Base-by-base conservation (phyloP, 306 rosid species). In the Vigna reflexopilosa region DNA sequence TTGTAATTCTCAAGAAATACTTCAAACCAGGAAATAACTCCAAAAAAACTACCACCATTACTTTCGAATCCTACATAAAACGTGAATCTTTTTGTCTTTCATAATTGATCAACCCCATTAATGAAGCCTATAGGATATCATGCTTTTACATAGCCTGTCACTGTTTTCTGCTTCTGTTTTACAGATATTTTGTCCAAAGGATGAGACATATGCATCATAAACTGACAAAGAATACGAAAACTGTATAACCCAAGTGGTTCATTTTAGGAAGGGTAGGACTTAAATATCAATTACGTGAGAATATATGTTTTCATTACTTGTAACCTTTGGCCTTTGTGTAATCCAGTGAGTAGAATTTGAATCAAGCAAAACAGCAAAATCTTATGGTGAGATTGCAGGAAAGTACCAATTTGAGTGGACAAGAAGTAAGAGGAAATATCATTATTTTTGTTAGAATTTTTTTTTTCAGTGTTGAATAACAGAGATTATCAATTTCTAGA, bases 321-420 rank as follows among this genome's bases (percentile, higher is more conserved):
- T 24, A 61, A 76, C 42, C 59, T 59, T 38, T 40, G 28, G 65
- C n/a, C 47, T 44, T 20, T 44, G 36, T 59, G 38, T 63, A 77
- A 63, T 70, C 3, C 1, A 42, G 15, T 58, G 19, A 5, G 32
- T 67, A 67, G 49, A 30, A 72, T 78, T 12, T 49, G 57, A 58
- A 83, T 77, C 56, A 67, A 78, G 63, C 80, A 73, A 67, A 20
- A 64, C 32, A 73, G 42, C 17, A 58, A 78, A 67, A 83, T 83
- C 83, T 78, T 78, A 58, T 78, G 59, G 51, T 79, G 77, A 77
- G 80, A 73, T 78, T 67, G 7, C 75, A 75, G 73, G 68, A 32
- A 76, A 59, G 30, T 59, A 38, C 28, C 24, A 30, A 67, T 50
- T 67, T 83, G 77, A 42, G 83, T 72, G 68, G 36, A 56, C 20